Base-by-base conservation (phyloP, 2,329 filamentous ascomycete species). In the Lachnellula occidentalis region DNA sequence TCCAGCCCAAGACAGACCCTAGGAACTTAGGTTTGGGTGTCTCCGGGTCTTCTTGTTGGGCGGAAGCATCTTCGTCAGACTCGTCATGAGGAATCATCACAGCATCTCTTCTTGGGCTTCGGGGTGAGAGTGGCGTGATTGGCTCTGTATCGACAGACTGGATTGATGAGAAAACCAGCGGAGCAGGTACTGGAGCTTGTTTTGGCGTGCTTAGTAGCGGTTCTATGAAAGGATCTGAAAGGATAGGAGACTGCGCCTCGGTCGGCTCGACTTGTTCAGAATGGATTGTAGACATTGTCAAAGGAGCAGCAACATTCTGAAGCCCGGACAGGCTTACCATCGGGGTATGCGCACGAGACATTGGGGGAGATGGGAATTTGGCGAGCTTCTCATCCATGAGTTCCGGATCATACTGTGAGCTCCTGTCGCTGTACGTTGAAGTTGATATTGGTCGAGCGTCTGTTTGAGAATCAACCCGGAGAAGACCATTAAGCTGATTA, bases 11-110 rank as follows among this genome's bases (percentile, higher is more conserved):
- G 48, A 76, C 68, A 58, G 74, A 69, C 45, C 71, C 71, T 55
- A 78, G 69, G 54, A 76, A 68, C 34, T 67, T 69, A 61, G 70
- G 68, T 64, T 67, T 72, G 64, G 75, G 71, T 19, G 73, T 73
- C 54, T 71, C 64, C 17, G 76, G 73, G 11, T 63, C 57, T n/a
- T 67, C 62, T 31, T 62, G 63, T 24, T 66, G 67, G 12, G 59
- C 58, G 27, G 68, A 17, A 21, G 34, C 66, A 15, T 67, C 64
- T 51, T 70, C 56, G 15, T 68, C 66, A 24, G 48, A 42, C 14
- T 62, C 65, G 41, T 80, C 78, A 17, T 73, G 73, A 1, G 81
- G 77, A 21, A 84, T 74, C 54, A 84, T 78, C 58, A 84, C 80
- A 1, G 70, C 82, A 59, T 82, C 76, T 54, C 79, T 73, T 69